A percentile compares a stretch with the other conserved stretches of the same genome.
These are phyloP conservation scores for Immersiella caudata DNA, from an alignment of 495 filamentous ascomycete genomes.

Conservation along the genomic window DNA sequence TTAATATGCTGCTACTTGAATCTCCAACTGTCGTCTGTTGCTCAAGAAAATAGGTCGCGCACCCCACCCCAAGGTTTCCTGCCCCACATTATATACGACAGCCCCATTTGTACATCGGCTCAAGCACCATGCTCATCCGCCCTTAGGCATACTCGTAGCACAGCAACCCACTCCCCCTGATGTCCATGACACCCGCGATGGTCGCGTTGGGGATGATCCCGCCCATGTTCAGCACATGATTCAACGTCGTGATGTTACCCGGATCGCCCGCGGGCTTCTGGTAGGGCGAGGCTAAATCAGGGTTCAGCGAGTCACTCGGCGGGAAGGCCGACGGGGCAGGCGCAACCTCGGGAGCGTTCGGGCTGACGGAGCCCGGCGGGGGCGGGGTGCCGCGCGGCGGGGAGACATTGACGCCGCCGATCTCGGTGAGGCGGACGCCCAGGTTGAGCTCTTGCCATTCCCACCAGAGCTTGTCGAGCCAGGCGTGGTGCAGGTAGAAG, in stretches of 20 bases:
- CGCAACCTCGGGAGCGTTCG: neutral
- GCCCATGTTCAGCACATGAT: constrained; percentile 35
- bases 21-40: too few relatives aligned
- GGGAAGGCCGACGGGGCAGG: constrained; percentile 28
- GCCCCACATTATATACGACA: too few relatives aligned
- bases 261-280: constrained; percentile 24
- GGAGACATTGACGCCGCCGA: constrained; percentile 32
- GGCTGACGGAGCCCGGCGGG: neutral
- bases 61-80: too few relatives aligned
- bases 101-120: too few relatives aligned
- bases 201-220: constrained; percentile 35
- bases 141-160: constrained; percentile 36
- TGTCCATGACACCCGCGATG: constrained; percentile 43
- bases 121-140: too few relatives aligned
- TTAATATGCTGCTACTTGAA: too few relatives aligned
- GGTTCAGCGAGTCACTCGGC: neutral
- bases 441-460: constrained; percentile 50
- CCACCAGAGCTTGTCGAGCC: constrained; percentile 55
- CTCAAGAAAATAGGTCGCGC: too few relatives aligned
- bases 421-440: constrained; percentile 31
- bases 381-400: constrained; percentile 1
- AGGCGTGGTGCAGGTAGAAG: constrained; percentile 56
- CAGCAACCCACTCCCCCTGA: constrained; percentile 28
- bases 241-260: constrained; percentile 39
- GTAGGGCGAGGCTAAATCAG: neutral